A percentile compares a stretch with the other conserved stretches of the same genome.
Evolutionary conservation across 2,329 filamentous ascomycete genomes (phyloP).

Genomic region (Trichophyton schoenleinii): DNA sequence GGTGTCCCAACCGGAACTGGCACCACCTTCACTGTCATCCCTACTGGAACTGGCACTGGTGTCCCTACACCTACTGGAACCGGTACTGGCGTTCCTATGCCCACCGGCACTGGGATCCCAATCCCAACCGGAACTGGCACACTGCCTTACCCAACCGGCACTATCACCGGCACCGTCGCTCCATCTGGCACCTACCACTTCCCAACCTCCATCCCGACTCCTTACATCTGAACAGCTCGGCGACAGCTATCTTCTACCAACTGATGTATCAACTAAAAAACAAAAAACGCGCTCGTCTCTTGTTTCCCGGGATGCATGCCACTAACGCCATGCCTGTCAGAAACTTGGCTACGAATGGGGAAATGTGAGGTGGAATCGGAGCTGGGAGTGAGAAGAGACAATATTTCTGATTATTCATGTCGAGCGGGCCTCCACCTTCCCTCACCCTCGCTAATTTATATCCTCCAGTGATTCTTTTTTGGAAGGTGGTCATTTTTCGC

Average conservation of each 20-base stretch:
- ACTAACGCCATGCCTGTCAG: background rate
- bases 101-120: slow-evolving; percentile 4
- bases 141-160: background rate
- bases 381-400: background rate
- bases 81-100: background rate
- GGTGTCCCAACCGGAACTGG: slow-evolving; percentile 1
- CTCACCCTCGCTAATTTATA: background rate
- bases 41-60: background rate
- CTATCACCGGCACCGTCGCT: background rate
- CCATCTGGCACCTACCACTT: slow-evolving; percentile 3
- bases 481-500: background rate
- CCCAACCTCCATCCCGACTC: slow-evolving; percentile 3
- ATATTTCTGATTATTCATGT: background rate
- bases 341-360: background rate
- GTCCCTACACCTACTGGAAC: background rate
- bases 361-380: background rate
- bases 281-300: background rate
- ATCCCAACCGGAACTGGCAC: slow-evolving; percentile 1
- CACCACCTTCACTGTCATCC: background rate
- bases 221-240: background rate
- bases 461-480: background rate
- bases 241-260: background rate
- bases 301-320: background rate
- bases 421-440: background rate
- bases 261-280: background rate